These are phyloP conservation scores for Nicotiana tomentosiformis DNA, from an alignment of 257 asterid species.

Conservation along the genomic window DNA sequence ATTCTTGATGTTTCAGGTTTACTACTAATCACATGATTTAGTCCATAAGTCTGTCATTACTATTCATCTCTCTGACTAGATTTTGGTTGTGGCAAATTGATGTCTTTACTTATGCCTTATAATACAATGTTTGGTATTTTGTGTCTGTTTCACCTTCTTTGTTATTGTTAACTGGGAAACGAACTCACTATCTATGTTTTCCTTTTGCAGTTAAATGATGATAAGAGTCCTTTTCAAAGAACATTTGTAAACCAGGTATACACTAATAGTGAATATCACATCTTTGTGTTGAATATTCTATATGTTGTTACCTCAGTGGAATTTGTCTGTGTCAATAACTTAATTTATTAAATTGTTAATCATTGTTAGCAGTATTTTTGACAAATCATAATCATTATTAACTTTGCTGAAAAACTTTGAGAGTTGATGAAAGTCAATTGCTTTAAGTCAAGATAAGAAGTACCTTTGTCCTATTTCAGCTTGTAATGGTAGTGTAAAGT, in stretches of 20 bases:
- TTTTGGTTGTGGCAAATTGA: slow-evolving; percentile 1
- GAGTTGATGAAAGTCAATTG: background rate
- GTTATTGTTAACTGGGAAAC: slow-evolving; percentile 6
- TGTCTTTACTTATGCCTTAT: background rate
- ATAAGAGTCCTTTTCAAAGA: slow-evolving; percentile 89
- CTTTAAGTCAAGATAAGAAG: slow-evolving; percentile 2
- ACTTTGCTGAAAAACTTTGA: background rate
- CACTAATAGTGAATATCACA: background rate
- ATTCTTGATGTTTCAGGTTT: background rate
- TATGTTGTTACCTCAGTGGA: background rate
- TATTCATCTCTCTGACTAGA: background rate
- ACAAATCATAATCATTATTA: background rate
- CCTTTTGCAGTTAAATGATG: slow-evolving; percentile 68
- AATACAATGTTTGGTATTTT: background rate
- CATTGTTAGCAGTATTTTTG: background rate
- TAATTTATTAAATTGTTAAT: slow-evolving; percentile 3
- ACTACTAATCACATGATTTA: background rate
- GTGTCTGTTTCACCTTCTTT: background rate
- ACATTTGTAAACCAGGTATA: slow-evolving; percentile 90
- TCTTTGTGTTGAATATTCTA: background rate
- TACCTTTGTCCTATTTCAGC: background rate
- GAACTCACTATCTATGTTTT: slow-evolving; percentile 19
- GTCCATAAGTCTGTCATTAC: background rate
- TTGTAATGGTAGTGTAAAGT: background rate
- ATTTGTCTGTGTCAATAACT: background rate